phyloP scores from a whole-genome alignment of 2,329 filamentous ascomycete genomes.

The Penicillium sp. region DNA sequence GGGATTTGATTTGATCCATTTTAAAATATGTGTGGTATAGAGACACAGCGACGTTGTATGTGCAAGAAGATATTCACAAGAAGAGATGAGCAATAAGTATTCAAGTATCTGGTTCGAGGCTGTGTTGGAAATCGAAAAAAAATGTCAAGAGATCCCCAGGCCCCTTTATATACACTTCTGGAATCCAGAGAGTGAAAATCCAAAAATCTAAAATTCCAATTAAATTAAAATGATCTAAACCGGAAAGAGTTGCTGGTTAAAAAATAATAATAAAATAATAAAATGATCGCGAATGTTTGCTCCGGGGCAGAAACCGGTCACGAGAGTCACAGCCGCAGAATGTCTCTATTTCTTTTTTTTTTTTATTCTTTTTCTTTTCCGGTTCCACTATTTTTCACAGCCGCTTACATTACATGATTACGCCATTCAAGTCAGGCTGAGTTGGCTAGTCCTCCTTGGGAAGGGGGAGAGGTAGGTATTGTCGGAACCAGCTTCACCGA shows the following conservation, averaged over 20 bases:
- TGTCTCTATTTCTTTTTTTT: background rate
- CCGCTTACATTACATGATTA: background rate
- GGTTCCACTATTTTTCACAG: background rate
- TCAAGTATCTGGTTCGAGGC: background rate
- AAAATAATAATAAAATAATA: constrained; percentile 1
- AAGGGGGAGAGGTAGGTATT: background rate
- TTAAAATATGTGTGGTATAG: background rate
- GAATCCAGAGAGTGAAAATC: background rate
- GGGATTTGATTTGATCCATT: constrained; percentile 9
- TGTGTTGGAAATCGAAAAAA: background rate
- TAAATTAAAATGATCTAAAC: background rate
- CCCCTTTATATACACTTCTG: constrained; percentile 10
- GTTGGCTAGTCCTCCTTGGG: background rate
- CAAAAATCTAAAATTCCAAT: background rate
- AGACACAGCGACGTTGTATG: background rate
- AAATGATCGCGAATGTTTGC: constrained; percentile 16
- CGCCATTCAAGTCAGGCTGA: background rate
- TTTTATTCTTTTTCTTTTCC: background rate
- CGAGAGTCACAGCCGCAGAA: constrained; percentile 4
- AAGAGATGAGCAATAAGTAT: background rate
- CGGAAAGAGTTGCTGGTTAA: background rate
- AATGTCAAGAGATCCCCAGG: background rate
- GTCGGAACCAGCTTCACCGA: constrained; percentile 12
- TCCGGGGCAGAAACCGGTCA: constrained; percentile 17
- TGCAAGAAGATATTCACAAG: background rate